Conservation (phyloP, 257 asterid genomes). For the Solanum phureja region DNA sequence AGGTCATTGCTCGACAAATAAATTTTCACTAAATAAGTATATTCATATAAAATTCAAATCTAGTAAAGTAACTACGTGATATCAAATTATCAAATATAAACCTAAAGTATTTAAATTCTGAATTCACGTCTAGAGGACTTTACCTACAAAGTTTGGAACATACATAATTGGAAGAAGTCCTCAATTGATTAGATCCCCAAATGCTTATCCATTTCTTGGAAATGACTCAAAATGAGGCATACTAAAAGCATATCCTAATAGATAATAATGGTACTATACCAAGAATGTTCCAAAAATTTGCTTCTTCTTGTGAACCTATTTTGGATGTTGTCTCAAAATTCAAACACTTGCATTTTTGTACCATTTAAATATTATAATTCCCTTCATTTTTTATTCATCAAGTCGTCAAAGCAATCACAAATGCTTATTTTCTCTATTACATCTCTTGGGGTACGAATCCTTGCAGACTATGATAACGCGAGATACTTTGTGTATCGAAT, state of each 20-base stretch:
- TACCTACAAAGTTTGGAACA: neutral
- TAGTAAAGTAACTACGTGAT: neutral
- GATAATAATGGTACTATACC: neutral
- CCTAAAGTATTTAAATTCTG: neutral
- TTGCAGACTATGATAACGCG: accelerated
- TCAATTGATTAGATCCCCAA: neutral
- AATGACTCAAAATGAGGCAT: neutral
- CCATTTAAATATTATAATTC: neutral
- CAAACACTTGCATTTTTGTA: neutral
- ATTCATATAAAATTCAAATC: neutral
- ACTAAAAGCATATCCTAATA: neutral
- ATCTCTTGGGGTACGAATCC: accelerated
- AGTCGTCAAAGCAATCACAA: neutral
- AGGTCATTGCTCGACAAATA: neutral
- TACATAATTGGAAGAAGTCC: neutral
- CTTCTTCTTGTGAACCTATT: neutral
- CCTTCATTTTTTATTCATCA: neutral
- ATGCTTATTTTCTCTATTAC: neutral
- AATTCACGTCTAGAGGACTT: neutral
- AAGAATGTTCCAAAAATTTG: neutral
- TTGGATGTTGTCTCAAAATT: neutral
- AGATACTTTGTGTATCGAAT: neutral
- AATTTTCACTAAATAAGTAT: neutral
- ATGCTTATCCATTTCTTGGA: neutral
- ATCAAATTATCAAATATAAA: neutral